phyloP scores from a whole-genome alignment of 345 rosid species.

The Lagerstroemia speciosa region DNA sequence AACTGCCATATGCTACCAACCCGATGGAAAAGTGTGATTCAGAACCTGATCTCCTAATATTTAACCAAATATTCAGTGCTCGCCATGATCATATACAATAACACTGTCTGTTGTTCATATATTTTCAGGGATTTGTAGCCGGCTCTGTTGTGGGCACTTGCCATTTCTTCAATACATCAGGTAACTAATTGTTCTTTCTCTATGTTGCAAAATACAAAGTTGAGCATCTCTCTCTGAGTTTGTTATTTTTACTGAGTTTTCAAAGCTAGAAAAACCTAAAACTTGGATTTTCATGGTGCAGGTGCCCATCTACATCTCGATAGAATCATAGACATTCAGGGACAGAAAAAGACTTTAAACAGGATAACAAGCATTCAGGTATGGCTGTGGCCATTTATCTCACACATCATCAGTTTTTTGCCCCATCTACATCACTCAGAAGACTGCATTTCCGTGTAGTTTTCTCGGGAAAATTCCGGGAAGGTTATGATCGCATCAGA shows the following conservation, averaged over 20 bases:
- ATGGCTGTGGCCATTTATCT: too few relatives aligned
- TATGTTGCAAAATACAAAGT: not conserved
- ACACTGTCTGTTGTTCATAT: conserved; percentile 13
- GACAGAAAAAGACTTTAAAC: conserved; percentile 37
- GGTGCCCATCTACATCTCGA: conserved; percentile 39
- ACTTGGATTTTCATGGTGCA: conserved; percentile 10
- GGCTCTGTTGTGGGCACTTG: conserved; percentile 66
- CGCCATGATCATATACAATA: not conserved
- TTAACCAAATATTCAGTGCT: not conserved
- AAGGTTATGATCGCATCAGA: conserved; percentile 66
- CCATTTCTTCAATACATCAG: conserved; percentile 57
- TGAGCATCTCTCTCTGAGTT: too few relatives aligned
- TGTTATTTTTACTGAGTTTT: not conserved
- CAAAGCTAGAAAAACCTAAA: not conserved
- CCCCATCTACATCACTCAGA: not conserved
- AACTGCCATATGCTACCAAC: conserved; percentile 67
- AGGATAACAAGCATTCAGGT: conserved; percentile 75
- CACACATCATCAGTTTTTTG: not conserved
- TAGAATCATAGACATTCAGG: conserved; percentile 36
- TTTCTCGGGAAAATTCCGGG: conserved; percentile 36
- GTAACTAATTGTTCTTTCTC: conserved; percentile 13
- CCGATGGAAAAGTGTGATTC: conserved; percentile 56
- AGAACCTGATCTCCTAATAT: not conserved
- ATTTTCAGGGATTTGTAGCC: conserved; percentile 57
- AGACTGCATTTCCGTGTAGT: conserved; percentile 29